These are phyloP conservation scores for Trypanosoma rangeli DNA, from an alignment of 208 protist species.

Conservation along the genomic window DNA sequence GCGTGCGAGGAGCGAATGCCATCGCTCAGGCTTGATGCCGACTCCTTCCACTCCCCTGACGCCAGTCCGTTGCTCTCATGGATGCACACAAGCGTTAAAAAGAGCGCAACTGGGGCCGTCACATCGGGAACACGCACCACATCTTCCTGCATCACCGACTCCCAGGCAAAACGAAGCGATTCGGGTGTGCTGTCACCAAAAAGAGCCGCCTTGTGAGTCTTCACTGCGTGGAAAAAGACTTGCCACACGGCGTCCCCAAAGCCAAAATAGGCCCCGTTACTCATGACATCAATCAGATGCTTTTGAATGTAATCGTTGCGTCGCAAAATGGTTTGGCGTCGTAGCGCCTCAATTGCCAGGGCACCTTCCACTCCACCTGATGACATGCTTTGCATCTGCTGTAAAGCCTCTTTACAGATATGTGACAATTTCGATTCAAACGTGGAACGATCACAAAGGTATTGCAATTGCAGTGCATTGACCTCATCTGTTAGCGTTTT, in stretches of 20 bases:
- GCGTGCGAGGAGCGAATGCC: conserved; percentile 23
- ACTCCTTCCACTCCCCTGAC: conserved; percentile 9
- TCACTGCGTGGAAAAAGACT: conserved; percentile 59
- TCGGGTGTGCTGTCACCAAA: conserved; percentile 31
- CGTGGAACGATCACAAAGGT: conserved; percentile 50
- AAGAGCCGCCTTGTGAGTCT: conserved; percentile 39
- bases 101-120: conserved; percentile 70
- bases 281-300: conserved; percentile 44
- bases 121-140: conserved; percentile 58
- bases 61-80: conserved; percentile 33
- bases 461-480: conserved; percentile 24
- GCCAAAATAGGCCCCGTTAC: conserved; percentile 50
- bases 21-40: conserved; percentile 40
- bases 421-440: conserved; percentile 48
- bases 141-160: conserved; percentile 67
- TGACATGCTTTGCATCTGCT: conserved; percentile 13
- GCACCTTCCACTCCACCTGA: conserved; percentile 43
- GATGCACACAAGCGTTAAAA: conserved; percentile 55
- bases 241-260: conserved; percentile 72
- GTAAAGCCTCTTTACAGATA: conserved; percentile 13
- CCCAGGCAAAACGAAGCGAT: conserved; percentile 60
- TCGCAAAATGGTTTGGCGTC: conserved; percentile 52
- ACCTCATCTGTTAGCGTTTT: conserved; percentile 33
- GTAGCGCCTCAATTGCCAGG: conserved; percentile 77
- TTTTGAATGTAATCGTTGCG: conserved; percentile 65